These are phyloP conservation scores for Xylaria intraflava DNA, from an alignment of 495 filamentous ascomycete species.

Conservation along the genomic window DNA sequence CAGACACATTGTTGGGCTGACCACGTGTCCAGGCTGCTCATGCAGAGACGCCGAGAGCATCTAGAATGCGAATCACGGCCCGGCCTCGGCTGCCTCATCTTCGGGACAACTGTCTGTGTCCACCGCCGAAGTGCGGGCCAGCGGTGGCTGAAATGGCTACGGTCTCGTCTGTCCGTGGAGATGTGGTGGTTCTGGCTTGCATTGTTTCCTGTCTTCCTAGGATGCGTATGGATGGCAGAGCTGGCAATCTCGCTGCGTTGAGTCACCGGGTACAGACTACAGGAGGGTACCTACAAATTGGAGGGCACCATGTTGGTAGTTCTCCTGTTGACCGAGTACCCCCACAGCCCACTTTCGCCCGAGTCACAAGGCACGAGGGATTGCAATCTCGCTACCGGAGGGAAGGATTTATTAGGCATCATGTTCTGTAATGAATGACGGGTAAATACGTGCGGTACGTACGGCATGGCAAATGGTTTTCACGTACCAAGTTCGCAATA, in stretches of 20 bases:
- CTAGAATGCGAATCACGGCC: slow-evolving; percentile 47
- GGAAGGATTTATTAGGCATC: too few species aligned
- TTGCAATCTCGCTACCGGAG: too few species aligned
- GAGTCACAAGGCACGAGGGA: too few species aligned
- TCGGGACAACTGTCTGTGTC: slow-evolving; percentile 38
- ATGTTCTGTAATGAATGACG: too few species aligned
- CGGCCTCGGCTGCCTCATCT: slow-evolving; percentile 47
- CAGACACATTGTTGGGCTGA: background rate
- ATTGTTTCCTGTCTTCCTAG: slow-evolving; percentile 21
- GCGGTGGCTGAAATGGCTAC: slow-evolving; percentile 33
- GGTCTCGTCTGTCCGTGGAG: slow-evolving; percentile 25
- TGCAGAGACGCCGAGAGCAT: slow-evolving; percentile 48
- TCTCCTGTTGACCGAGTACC: too few species aligned
- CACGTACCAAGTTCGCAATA: too few species aligned
- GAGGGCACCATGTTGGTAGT: too few species aligned
- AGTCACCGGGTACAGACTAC: too few species aligned
- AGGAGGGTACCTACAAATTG: too few species aligned
- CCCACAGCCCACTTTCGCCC: too few species aligned
- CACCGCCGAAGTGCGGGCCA: slow-evolving; percentile 27
- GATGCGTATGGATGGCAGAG: slow-evolving; percentile 23
- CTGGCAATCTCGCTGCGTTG: background rate
- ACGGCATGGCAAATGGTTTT: too few species aligned
- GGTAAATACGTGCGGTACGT: too few species aligned
- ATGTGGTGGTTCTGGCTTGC: slow-evolving; percentile 31
- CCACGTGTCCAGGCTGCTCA: slow-evolving; percentile 34